A percentile compares a stretch with the other conserved stretches of the same genome.
Evolutionary conservation across 495 filamentous ascomycete genomes (phyloP).

Genomic region (Sordaria brevicollis): DNA sequence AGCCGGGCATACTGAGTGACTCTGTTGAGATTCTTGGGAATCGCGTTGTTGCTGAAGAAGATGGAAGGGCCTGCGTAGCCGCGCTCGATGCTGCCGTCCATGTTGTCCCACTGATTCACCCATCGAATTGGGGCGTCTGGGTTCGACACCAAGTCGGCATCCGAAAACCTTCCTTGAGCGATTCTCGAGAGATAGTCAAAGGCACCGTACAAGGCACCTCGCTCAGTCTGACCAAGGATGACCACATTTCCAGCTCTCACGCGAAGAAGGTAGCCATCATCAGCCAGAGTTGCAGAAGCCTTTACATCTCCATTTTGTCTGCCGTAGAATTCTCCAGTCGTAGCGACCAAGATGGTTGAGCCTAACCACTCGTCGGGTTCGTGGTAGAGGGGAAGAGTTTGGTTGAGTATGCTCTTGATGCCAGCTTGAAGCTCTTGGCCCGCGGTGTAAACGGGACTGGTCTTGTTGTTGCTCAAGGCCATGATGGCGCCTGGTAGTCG

Average conservation of each 20-base stretch:
- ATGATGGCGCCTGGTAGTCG: conserved; percentile 41
- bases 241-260: conserved; percentile 33
- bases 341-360: conserved; percentile 46
- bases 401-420: conserved; percentile 42
- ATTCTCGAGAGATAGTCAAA: conserved; percentile 59
- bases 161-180: conserved; percentile 49
- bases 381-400: conserved; percentile 25
- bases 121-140: conserved; percentile 55
- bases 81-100: conserved; percentile 56
- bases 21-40: conserved; percentile 48
- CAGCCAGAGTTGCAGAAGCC: conserved; percentile 35
- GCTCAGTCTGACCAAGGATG: conserved; percentile 58
- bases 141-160: conserved; percentile 42
- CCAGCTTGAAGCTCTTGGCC: conserved; percentile 50
- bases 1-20: conserved; percentile 55
- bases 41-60: conserved; percentile 49
- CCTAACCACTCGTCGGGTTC: conserved; percentile 9
- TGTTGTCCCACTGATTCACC: conserved; percentile 68
- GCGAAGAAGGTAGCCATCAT: conserved; percentile 56
- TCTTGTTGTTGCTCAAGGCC: conserved; percentile 40
- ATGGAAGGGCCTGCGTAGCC: conserved; percentile 62
- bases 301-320: conserved; percentile 7
- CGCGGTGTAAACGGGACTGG: conserved; percentile 47
- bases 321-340: conserved; percentile 37
- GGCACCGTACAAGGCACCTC: conserved; percentile 58